These are phyloP conservation scores for Boletus rubropictus DNA, from an alignment of 768 basidiomycete species.

Conservation along the genomic window DNA sequence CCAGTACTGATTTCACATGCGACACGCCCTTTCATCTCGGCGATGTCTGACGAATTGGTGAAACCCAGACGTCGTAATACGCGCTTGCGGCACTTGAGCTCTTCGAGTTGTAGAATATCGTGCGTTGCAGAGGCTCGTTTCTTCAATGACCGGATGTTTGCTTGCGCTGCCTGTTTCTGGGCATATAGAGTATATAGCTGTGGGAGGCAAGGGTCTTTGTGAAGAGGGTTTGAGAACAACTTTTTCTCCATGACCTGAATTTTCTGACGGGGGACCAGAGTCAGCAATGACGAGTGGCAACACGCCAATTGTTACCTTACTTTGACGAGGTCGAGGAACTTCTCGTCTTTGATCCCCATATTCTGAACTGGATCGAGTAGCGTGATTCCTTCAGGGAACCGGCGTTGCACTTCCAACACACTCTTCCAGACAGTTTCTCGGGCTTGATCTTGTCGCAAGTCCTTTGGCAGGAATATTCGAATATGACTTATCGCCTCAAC, in stretches of 20 bases:
- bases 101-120: slow-evolving; percentile 91
- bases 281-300: neutral
- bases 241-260: slow-evolving; percentile 85
- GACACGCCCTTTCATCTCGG: slow-evolving; percentile 96
- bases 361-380: slow-evolving; percentile 89
- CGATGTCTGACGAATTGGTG: slow-evolving; percentile 83
- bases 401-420: slow-evolving; percentile 81
- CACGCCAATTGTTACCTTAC: slow-evolving; percentile 35
- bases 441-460: slow-evolving; percentile 67
- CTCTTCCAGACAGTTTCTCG: slow-evolving; percentile 88
- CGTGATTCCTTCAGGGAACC: slow-evolving; percentile 83
- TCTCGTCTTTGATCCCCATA: slow-evolving; percentile 94
- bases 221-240: slow-evolving; percentile 73
- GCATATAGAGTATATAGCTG: slow-evolving; percentile 77
- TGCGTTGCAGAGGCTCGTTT: slow-evolving; percentile 85
- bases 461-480: slow-evolving; percentile 85
- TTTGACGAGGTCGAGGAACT: slow-evolving; percentile 81
- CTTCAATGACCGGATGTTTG: slow-evolving; percentile 70
- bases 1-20: slow-evolving; percentile 98
- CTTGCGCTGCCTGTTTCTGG: slow-evolving; percentile 65
- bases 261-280: slow-evolving; percentile 50
- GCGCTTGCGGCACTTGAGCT: slow-evolving; percentile 92
- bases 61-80: slow-evolving; percentile 90
- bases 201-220: slow-evolving; percentile 72
- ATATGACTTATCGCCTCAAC: slow-evolving; percentile 83